Evolutionary conservation across 169 alveolate genomes (phyloP).

Genomic region (Pseudocohnilembus persalinus): DNA sequence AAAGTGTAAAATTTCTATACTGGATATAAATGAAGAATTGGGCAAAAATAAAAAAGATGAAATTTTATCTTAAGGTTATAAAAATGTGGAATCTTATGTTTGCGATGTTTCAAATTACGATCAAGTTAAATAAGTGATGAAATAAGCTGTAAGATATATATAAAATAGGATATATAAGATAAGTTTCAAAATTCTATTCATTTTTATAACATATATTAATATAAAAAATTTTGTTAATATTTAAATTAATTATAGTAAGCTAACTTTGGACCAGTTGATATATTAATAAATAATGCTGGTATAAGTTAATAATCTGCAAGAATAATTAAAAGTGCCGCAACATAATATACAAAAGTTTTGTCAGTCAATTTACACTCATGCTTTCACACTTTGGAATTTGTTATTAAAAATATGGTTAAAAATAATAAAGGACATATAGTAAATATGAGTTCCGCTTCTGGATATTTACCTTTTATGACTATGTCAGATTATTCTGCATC

Average conservation of each 20-base stretch:
- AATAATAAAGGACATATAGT: not conserved
- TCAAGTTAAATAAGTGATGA: not conserved
- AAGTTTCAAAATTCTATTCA: too few species aligned
- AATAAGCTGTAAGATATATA: not conserved
- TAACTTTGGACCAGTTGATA: not conserved
- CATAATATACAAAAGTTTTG: not conserved
- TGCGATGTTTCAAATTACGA: not conserved
- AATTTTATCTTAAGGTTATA: not conserved
- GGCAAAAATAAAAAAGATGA: not conserved
- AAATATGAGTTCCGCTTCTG: not conserved
- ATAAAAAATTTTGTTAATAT: too few species aligned
- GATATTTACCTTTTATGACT: not conserved
- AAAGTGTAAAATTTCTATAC: not conserved
- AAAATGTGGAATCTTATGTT: too few species aligned
- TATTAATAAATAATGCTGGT: not conserved
- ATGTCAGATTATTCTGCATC: not conserved
- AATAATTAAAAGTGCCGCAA: not conserved
- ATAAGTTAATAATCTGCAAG: not conserved
- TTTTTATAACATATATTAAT: too few species aligned
- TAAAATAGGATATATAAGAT: too few species aligned
- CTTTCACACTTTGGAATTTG: not conserved
- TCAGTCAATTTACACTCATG: not conserved
- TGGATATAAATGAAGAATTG: not conserved
- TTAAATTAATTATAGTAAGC: not conserved
- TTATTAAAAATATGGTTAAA: not conserved